phyloP scores from a whole-genome alignment of 176 grass and related monocot genomes.

The Aegilops tauschii region DNA sequence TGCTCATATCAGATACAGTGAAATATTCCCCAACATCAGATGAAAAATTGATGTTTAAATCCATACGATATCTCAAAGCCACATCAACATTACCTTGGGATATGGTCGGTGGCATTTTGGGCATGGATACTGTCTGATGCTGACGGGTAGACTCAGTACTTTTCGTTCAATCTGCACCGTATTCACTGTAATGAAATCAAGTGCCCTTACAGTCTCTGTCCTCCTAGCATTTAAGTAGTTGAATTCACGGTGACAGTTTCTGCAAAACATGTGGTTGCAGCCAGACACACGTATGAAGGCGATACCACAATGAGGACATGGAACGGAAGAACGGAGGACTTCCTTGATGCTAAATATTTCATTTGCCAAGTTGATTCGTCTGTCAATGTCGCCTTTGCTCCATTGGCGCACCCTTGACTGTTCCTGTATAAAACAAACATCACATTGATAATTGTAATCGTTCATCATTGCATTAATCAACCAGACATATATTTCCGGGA shows the following conservation, averaged over 20 bases:
- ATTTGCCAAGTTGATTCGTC: slow-evolving; percentile 26
- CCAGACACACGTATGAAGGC: slow-evolving; percentile 37
- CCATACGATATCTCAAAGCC: background rate
- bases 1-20: slow-evolving; percentile 19
- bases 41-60: background rate
- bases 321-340: slow-evolving; percentile 39
- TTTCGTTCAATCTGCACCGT: background rate
- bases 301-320: slow-evolving; percentile 40
- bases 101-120: slow-evolving; percentile 14
- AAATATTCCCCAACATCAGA: background rate
- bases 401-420: background rate
- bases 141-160: background rate
- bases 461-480: background rate
- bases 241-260: slow-evolving; percentile 24
- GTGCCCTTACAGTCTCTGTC: background rate
- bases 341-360: slow-evolving; percentile 40
- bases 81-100: slow-evolving; percentile 27
- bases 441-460: background rate
- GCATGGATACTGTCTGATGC: background rate
- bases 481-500: background rate
- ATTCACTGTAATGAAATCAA: background rate
- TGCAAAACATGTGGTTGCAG: slow-evolving; percentile 55
- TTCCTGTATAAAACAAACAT: slow-evolving; percentile 25
- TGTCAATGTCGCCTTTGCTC: background rate
- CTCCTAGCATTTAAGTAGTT: slow-evolving; percentile 30